Conservation (phyloP, 1,284 basidiomycete species). For the Cryptococcus sp. region DNA sequence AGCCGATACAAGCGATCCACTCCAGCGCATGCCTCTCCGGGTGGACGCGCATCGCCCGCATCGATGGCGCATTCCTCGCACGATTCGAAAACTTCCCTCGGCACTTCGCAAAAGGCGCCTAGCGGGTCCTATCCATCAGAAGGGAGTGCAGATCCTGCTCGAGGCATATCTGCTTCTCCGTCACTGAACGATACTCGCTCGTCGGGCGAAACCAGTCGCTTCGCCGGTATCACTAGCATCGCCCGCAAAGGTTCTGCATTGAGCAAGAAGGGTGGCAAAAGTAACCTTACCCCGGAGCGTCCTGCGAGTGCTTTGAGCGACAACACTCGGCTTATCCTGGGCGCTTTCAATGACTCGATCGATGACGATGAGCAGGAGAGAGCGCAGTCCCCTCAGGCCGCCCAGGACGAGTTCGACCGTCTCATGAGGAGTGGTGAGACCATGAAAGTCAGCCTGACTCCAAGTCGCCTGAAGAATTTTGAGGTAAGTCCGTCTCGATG, state of each 20-base stretch:
- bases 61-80: conserved; percentile 17
- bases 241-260: conserved; percentile 20
- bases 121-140: conserved; percentile 7
- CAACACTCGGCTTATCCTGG: conserved; percentile 27
- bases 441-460: conserved; percentile 93
- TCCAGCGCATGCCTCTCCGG: conserved; percentile 12
- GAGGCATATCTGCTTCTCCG: conserved; percentile 8
- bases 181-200: conserved; percentile 9
- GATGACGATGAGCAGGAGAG: conserved; percentile 11
- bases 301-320: conserved; percentile 32
- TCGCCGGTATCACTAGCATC: conserved; percentile 11
- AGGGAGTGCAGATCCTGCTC: conserved; percentile 3
- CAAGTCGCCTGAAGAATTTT: conserved; percentile 83
- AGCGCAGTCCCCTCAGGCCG: conserved; percentile 21
- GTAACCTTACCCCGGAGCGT: conserved; percentile 14
- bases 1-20: conserved; percentile 16
- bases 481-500: conserved; percentile 62
- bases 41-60: conserved; percentile 17
- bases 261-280: conserved; percentile 11
- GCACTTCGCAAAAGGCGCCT: background rate
- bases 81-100: conserved; percentile 21
- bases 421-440: conserved; percentile 82
- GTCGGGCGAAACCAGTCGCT: conserved; percentile 18
- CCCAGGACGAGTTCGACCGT: conserved; percentile 77
- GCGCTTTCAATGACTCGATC: conserved; percentile 26